Percentiles rank a stretch among this genome's conserved stretches.
Evolutionary conservation across 306 rosid genomes (phyloP).

Genomic region (Trifolium pratense): DNA sequence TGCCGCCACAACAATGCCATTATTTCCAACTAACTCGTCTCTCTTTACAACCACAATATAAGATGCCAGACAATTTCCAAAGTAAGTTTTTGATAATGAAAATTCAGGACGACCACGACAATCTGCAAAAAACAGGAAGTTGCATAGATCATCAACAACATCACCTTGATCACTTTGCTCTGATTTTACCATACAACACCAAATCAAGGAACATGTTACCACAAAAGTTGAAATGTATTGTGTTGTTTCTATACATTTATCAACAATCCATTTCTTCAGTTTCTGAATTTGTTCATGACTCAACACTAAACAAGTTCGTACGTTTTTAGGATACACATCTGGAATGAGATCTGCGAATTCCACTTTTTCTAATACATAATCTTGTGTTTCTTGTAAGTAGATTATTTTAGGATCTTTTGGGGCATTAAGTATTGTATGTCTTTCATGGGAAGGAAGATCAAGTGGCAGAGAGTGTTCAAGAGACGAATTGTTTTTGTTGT

Average conservation of each 20-base stretch:
- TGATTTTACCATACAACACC: conserved; percentile 40
- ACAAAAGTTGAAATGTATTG: conserved; percentile 43
- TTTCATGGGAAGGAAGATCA: conserved; percentile 35
- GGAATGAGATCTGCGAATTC: neutral
- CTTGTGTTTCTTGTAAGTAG: neutral
- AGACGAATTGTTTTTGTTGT: neutral
- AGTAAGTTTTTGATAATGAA: conserved; percentile 45
- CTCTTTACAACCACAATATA: conserved; percentile 26
- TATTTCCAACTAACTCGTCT: conserved; percentile 39
- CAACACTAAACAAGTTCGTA: conserved; percentile 27
- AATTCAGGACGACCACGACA: conserved; percentile 43
- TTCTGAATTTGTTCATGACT: conserved; percentile 14
- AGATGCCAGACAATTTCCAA: conserved; percentile 50
- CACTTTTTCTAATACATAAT: neutral
- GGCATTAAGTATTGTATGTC: neutral
- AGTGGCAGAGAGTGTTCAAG: neutral
- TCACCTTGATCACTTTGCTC: conserved; percentile 20
- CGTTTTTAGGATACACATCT: neutral
- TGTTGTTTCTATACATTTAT: neutral
- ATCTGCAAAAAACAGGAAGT: conserved; percentile 49
- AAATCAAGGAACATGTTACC: conserved; percentile 42
- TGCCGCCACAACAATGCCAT: conserved; percentile 42
- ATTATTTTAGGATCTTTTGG: neutral
- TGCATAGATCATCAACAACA: conserved; percentile 25
- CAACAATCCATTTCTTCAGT: conserved; percentile 9